These are phyloP conservation scores for Pyrenula massariospora DNA, from an alignment of 495 filamentous ascomycete genomes.

Conservation along the genomic window DNA sequence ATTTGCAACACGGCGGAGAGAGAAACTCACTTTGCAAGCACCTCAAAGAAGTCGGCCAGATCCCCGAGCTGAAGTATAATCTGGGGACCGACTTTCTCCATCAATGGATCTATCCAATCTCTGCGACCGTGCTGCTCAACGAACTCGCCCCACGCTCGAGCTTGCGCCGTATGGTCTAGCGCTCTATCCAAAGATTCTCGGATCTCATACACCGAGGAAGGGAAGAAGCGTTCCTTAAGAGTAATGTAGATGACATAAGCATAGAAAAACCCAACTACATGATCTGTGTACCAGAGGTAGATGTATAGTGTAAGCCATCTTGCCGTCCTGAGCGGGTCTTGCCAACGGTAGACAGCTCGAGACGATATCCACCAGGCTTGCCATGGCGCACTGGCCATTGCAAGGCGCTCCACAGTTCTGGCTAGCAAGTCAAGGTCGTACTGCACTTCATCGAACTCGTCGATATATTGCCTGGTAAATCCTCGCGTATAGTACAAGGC, in stretches of 20 bases:
- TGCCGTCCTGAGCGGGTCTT: slow-evolving; percentile 19
- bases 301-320: slow-evolving; percentile 22
- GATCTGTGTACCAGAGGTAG: slow-evolving; percentile 21
- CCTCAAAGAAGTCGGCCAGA: slow-evolving; percentile 28
- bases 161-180: slow-evolving; percentile 13
- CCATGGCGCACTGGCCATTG: slow-evolving; percentile 30
- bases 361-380: slow-evolving; percentile 26
- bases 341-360: slow-evolving; percentile 31
- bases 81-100: slow-evolving; percentile 24
- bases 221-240: slow-evolving; percentile 20
- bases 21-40: slow-evolving; percentile 18
- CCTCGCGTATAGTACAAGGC: slow-evolving; percentile 25
- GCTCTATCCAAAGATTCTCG: slow-evolving; percentile 19
- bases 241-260: slow-evolving; percentile 26
- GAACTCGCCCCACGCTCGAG: slow-evolving; percentile 24
- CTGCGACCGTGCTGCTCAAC: slow-evolving; percentile 29
- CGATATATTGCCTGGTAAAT: slow-evolving; percentile 30
- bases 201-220: slow-evolving; percentile 19
- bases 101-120: slow-evolving; percentile 24
- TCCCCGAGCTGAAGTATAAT: slow-evolving; percentile 31
- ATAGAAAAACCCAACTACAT: slow-evolving; percentile 25
- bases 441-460: slow-evolving; percentile 25
- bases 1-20: neutral
- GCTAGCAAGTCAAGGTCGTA: slow-evolving; percentile 22
- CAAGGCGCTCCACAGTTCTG: slow-evolving; percentile 25